Base-by-base conservation (phyloP, 495 filamentous ascomycete genomes). In the Aspergillus nidulans region DNA sequence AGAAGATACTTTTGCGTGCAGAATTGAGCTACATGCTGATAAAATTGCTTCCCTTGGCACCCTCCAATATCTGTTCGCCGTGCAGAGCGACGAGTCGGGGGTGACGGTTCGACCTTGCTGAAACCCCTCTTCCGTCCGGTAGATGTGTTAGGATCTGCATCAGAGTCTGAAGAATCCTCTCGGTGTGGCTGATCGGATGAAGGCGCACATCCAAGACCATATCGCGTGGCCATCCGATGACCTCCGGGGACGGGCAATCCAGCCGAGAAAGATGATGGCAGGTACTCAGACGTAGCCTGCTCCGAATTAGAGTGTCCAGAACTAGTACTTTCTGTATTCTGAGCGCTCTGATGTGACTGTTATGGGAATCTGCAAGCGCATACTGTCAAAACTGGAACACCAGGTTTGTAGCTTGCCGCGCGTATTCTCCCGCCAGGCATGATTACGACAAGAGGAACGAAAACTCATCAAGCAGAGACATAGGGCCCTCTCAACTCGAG, bases 1-100 rank as follows among this genome's bases (percentile, higher is more conserved):
- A 68, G 63, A 19, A 78, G 69, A 45, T 70, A 78, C 19, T 60
- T 57, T 53, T 76, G 69, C 8, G 67, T 74, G 47, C 68, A 78
- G 55, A 69, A 74, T 40, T 20, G 46, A 28, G 56, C 43, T 15
- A n/a, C 16, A 53, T 53, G 28, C n/a, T 13, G 21, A 16, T 28
- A 28, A 45, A 23, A 51, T 39, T 55, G 46, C 26, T 36, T 21
- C 36, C 34, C n/a, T 4, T 49, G 36, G 34, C 13, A 21, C 38
- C 46, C 36, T 18, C 1, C 25, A 1, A 18, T 41, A 53, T 52
- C 15, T 42, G 20, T 12, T 53, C 20, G 36, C 5, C 23, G 8
- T 8, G 51, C 32, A 18, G 18, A 20, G 46, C 30, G 43, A 53
- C 50, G 53, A 49, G 32, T 44, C 20, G 49, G 53, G 13, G 49